A percentile compares a stretch with the other conserved stretches of the same genome.
Evolutionary conservation across 2,329 filamentous ascomycete genomes (phyloP).

Genomic region (Aspergillus proliferans): DNA sequence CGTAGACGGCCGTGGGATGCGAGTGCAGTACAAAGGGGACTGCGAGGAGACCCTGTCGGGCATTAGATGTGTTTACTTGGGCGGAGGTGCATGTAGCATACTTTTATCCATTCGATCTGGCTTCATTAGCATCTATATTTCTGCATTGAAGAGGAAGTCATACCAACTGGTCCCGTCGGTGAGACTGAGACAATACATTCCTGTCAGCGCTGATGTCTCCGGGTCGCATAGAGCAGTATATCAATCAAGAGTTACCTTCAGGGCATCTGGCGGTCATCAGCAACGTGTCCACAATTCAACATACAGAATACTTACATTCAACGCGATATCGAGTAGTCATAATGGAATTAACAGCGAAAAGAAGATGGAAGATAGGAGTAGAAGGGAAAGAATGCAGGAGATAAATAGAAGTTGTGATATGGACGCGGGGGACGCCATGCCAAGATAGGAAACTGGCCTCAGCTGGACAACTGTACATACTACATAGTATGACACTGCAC

Average conservation of each 20-base stretch:
- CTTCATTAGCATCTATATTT: not conserved
- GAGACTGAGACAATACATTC: conserved; percentile 53
- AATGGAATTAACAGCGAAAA: conserved; percentile 3
- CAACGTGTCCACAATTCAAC: conserved; percentile 1
- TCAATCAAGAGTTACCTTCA: conserved; percentile 50
- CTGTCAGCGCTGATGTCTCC: conserved; percentile 28
- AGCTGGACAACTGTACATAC: not conserved
- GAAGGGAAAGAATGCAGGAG: not conserved
- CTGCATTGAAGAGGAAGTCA: conserved; percentile 9
- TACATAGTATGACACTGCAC: not conserved
- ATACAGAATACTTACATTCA: conserved; percentile 58
- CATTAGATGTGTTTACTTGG: not conserved
- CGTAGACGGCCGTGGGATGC: conserved; percentile 81
- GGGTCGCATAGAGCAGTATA: conserved; percentile 4
- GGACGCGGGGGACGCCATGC: not conserved
- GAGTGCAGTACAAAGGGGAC: conserved; percentile 96
- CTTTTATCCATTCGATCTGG: conserved; percentile 86
- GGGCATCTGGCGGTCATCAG: conserved; percentile 48
- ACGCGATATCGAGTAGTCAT: conserved; percentile 52
- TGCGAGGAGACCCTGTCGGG: conserved; percentile 62
- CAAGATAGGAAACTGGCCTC: not conserved
- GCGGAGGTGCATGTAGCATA: conserved; percentile 18
- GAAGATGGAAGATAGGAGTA: not conserved
- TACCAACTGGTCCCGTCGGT: conserved; percentile 82
- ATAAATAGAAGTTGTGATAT: not conserved